Evolutionary conservation across 805 yeast species (phyloP), one percentile per base, ranked within the genome.

Genomic region (Yarrowia deformans): DNA sequence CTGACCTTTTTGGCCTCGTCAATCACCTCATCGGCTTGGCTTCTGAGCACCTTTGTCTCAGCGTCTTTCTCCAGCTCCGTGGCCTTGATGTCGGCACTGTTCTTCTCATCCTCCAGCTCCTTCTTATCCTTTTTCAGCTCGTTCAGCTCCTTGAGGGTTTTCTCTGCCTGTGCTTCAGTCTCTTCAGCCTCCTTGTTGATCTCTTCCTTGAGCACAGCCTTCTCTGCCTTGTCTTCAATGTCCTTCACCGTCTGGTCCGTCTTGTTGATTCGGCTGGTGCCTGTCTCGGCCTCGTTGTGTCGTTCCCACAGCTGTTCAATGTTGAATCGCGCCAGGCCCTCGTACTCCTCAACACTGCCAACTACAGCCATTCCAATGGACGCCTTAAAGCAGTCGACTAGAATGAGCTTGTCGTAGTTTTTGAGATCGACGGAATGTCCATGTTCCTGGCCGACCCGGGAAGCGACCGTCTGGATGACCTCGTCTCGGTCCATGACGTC

Each of bases 361-460:
- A 91, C 92, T 7, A 93, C 94, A 72, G 95, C 83, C 85, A 91
- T 87, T 8, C 99, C 99, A 42, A 95, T 84, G 71, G 90, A 90
- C 71, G 87, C 90, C 80, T 93, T 94, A 80, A 89, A 94, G 76
- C 97, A 90, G 77, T 92, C 97, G 2, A 95, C 90, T 67, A 94
- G 76, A 60, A 95, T 85, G 73, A 95, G 80, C 75, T 88, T 88
- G 71, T 93, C 97, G 74, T 86, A 91, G 13, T 86, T 79, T 74
- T 91, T 90, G 77, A 95, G 83, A 76, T 93, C 96, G 16, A 95
- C 97, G 43, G 79, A 81, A 77, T 92, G 97, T 1, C 88, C 88
- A 71, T 85, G 84, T 6, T 86, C 88, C 56, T 84, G 81, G 0
- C 94, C 94, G 0, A 91, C 93, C 54, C 84, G 79, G 39, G 84